Evolutionary conservation across 495 filamentous ascomycete species (phyloP).

Genomic region (Daldinia bambusicola): DNA sequence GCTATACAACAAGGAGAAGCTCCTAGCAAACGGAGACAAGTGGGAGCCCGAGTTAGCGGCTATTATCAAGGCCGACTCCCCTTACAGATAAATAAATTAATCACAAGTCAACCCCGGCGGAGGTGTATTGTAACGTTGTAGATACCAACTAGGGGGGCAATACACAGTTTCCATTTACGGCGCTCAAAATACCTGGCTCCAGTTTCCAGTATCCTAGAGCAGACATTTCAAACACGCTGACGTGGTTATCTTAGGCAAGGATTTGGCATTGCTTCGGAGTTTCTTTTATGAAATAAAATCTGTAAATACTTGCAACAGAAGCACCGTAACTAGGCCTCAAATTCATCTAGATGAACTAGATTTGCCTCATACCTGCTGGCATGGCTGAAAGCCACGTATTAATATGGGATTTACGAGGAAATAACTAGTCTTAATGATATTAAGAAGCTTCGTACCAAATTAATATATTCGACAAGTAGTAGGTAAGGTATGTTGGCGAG

Average conservation of each 20-base stretch:
- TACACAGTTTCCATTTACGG: constrained; percentile 39
- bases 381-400: not conserved
- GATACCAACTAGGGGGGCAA: constrained; percentile 39
- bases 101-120: constrained; percentile 10
- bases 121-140: constrained; percentile 42
- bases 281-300: constrained; percentile 1
- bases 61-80: constrained; percentile 85
- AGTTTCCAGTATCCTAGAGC: not conserved
- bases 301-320: not conserved
- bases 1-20: constrained; percentile 96
- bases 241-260: not conserved
- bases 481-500: not conserved
- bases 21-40: constrained; percentile 90
- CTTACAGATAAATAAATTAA: constrained; percentile 73
- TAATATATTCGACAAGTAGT: not conserved
- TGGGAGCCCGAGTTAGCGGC: constrained; percentile 99
- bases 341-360: not conserved
- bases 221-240: not conserved
- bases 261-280: not conserved
- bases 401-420: not conserved
- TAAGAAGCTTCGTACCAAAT: no score
- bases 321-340: not conserved
- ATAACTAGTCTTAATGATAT: not conserved
- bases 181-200: constrained; percentile 21
- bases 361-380: no score